phyloP scores from a whole-genome alignment of 2,329 filamentous ascomycete species.

The Dryadomyces quercivorus region DNA sequence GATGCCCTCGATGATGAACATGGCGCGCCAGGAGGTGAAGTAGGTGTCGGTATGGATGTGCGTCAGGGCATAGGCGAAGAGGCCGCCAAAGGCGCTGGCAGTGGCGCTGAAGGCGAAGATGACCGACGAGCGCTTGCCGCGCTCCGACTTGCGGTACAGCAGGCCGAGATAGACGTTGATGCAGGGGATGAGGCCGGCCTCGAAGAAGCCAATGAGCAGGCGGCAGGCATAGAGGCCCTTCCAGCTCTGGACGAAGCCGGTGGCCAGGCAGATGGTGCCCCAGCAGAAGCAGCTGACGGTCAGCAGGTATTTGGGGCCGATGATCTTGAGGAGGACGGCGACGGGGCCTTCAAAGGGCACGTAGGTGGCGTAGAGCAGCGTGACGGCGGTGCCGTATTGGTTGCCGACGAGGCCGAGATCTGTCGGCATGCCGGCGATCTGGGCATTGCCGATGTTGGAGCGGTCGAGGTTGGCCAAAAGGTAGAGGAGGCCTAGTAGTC shows the following conservation, averaged over 20 bases:
- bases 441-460: constrained; percentile 9
- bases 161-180: constrained; percentile 24
- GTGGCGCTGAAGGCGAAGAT: constrained; percentile 28
- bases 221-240: constrained; percentile 14
- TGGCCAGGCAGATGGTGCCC: neutral
- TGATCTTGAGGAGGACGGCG: constrained; percentile 20
- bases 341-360: constrained; percentile 20
- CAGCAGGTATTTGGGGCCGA: constrained; percentile 21
- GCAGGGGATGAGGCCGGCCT: constrained; percentile 26
- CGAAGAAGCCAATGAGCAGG: constrained; percentile 14
- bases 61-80: constrained; percentile 28
- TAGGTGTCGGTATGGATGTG: constrained; percentile 19
- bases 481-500: constrained; percentile 7
- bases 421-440: constrained; percentile 9
- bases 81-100: constrained; percentile 27
- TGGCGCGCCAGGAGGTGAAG: constrained; percentile 26
- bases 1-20: constrained; percentile 27
- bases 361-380: constrained; percentile 18
- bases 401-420: constrained; percentile 10
- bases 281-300: constrained; percentile 8
- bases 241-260: constrained; percentile 17
- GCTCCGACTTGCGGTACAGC: constrained; percentile 21
- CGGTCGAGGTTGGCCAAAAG: constrained; percentile 11
- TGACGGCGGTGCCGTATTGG: constrained; percentile 13
- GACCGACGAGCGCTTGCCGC: constrained; percentile 21